Conservation (phyloP, 1,284 basidiomycete species). For the Coniferiporia weirii region DNA sequence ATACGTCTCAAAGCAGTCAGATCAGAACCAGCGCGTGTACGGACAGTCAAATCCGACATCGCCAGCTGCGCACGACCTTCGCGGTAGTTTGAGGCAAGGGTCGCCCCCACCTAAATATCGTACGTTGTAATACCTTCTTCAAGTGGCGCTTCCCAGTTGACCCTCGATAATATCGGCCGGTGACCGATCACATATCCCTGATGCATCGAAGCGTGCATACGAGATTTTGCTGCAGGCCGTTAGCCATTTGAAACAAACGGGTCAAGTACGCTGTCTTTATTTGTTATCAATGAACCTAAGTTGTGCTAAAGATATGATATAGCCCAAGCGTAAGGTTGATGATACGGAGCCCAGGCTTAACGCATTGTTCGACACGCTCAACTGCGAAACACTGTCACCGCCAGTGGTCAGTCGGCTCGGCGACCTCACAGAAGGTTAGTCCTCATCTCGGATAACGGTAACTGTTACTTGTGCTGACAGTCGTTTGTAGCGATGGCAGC, state of each 20-base stretch:
- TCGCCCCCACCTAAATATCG: constrained; percentile 79
- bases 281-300: no score
- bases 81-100: constrained; percentile 36
- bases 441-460: constrained; percentile 4
- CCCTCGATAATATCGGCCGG: constrained; percentile 60
- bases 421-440: constrained; percentile 62
- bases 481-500: constrained; percentile 60
- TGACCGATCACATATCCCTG: constrained; percentile 88
- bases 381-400: constrained; percentile 83
- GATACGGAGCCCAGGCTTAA: constrained; percentile 88
- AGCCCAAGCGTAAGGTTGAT: constrained; percentile 80
- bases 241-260: constrained; percentile 60
- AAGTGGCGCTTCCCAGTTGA: neutral
- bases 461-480: constrained; percentile 9
- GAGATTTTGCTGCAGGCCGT: constrained; percentile 59
- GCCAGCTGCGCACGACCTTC: constrained; percentile 30
- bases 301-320: neutral
- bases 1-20: constrained; percentile 75
- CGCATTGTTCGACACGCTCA: constrained; percentile 84
- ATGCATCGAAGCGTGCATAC: constrained; percentile 61
- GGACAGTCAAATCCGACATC: constrained; percentile 32
- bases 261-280: constrained; percentile 49
- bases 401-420: constrained; percentile 64
- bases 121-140: constrained; percentile 38
- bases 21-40: constrained; percentile 58